Evolutionary conservation across 2,329 filamentous ascomycete genomes (phyloP), one percentile per base, ranked within the genome.

Genomic region (Chrysoporthe deuterocubensis): DNA sequence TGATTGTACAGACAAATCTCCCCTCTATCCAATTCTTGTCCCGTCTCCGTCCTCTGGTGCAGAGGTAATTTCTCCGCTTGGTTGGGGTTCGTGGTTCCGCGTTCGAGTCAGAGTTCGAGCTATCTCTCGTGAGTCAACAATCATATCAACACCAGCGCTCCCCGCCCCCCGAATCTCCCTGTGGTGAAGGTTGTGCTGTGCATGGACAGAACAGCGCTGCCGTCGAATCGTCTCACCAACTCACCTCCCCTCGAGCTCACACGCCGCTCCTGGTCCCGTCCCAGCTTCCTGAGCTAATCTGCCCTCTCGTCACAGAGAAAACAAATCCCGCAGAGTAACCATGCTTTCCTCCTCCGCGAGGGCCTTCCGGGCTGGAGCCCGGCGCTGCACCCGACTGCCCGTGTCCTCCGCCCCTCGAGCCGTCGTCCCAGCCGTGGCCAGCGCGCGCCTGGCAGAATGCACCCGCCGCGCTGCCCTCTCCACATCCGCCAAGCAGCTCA

Each of bases 331-430:
- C 42, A 46, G 7, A 60, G 37, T n/a, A 56, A 52, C 64, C 46
- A 84, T 84, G 82, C 75, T 83, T 68, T 81, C 82, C 71, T 78
- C 79, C 64, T 76, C 78, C 68, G 67, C 64, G 62, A 77, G 79
- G 71, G 79, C 78, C 73, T 71, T 84, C 68, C 76, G 82, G 77
- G 81, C 81, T 65, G 81, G 80, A 67, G 78, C 80, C 71, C 80
- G 82, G 71, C 80, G 79, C 72, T 77, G 76, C 71, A 74, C 77
- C 66, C 77, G 80, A 70, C 68, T 77, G 52, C 69, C 70, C 50
- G 62, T 54, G 48, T 57, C 66, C 40, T 62, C 50, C 32, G n/a
- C 43, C 26, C 54, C 52, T 50, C 60, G 65, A 34, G 65, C 57
- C 50, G 64, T 57, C 50, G 56, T 61, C 21, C 62, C 52, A 37